Evolutionary conservation across 495 filamentous ascomycete genomes (phyloP), one percentile per base, ranked within the genome.

Genomic region (Pyrenula massariospora): DNA sequence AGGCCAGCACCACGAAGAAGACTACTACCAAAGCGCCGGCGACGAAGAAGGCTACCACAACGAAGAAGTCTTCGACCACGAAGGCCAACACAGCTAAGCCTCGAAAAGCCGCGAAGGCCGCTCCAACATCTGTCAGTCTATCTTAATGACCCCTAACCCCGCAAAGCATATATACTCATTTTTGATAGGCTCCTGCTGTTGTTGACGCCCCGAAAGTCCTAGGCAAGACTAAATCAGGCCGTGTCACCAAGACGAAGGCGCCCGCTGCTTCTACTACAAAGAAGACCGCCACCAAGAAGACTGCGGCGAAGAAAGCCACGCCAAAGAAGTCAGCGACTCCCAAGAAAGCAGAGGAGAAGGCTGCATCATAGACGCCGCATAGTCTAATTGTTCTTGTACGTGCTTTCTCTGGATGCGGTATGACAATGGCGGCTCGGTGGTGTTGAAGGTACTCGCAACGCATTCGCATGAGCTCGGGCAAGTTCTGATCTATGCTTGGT

Each of bases 211-310:
- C 86, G 60, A 81, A 86, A 62, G 77, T 85, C 56, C 70, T 90
- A 53, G 79, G 78, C 60, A 95, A 89, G 80, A 95, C 91, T 68
- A 95, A 95, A 82, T 87, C 89, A 21, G 90, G 91, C 19, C 85
- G 91, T 57, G 86, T 95, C 59, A 84, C 88, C 50, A 95, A 95
- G 84, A 80, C 82, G 19, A 76, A 79, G 31, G 70, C 80, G 22
- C 84, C 86, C 67, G 80, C 80, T 55, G 77, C 79, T 3, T 64
- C 76, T 50, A 75, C 80, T 53, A 79, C 78, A 61, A 81, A 82
- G 74, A 79, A 77, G 54, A 69, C 76, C 0, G 67, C 81, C 10
- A 80, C 79, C 74, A 92, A 90, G 80, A 81, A 79, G 73, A 69
- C 66, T n/a, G 65, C 82, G 59, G 67, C 78, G 11, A 83, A 85